phyloP scores from a whole-genome alignment of 768 basidiomycete genomes.

The Rhizopogon rudus region DNA sequence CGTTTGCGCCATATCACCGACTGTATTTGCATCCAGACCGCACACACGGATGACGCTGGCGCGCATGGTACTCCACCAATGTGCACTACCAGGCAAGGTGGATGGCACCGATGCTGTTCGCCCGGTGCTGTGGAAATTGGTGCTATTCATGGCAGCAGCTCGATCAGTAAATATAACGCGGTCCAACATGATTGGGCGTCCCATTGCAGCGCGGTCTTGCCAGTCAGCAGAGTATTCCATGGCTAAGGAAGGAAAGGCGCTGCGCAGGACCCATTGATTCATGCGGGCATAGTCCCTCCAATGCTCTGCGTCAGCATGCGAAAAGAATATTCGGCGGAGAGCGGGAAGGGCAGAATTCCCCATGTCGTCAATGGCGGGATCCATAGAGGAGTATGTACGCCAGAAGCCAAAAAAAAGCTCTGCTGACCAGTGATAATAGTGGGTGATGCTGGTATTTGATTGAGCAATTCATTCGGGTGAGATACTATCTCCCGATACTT shows the following conservation, averaged over 20 bases:
- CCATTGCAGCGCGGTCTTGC: conserved; percentile 70
- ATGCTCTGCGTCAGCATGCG: conserved; percentile 64
- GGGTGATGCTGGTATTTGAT: conserved; percentile 55
- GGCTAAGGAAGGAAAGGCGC: conserved; percentile 73
- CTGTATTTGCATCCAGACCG: conserved; percentile 44
- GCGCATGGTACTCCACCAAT: conserved; percentile 85
- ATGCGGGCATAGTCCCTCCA: conserved; percentile 92
- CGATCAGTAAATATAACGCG: conserved; percentile 88
- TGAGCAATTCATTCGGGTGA: neutral
- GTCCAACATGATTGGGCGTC: conserved; percentile 71
- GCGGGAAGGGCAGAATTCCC: conserved; percentile 73
- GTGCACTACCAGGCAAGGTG: conserved; percentile 61
- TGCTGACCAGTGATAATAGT: conserved; percentile 93
- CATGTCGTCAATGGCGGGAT: conserved; percentile 55
- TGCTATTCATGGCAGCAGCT: conserved; percentile 73
- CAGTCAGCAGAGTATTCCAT: conserved; percentile 85
- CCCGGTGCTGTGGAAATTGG: conserved; percentile 62
- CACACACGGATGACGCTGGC: conserved; percentile 70
- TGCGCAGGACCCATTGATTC: conserved; percentile 84
- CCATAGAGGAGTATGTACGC: conserved; percentile 84
- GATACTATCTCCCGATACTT: conserved; percentile 19
- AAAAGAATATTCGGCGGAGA: conserved; percentile 71
- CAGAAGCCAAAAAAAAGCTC: conserved; percentile 92
- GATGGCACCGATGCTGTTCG: conserved; percentile 76
- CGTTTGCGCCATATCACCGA: conserved; percentile 36